Evolutionary conservation across 352 stramenopile genomes (phyloP).

Genomic region (Labyrinthula sp.): DNA sequence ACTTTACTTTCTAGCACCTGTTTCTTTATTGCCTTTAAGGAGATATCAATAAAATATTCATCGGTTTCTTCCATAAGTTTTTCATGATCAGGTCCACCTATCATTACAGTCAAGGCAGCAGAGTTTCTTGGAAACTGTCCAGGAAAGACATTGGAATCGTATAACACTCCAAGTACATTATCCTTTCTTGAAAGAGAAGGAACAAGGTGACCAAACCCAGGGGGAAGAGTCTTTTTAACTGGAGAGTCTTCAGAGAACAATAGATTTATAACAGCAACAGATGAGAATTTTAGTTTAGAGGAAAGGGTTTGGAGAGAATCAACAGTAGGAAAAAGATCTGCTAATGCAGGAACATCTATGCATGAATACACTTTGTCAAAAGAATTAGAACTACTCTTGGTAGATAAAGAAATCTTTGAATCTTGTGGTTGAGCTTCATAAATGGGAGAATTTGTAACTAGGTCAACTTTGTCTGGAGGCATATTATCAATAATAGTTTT

Average conservation of each 20-base stretch:
- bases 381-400: too few species aligned
- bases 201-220: conserved; percentile 61
- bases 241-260: too few species aligned
- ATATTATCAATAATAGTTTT: too few species aligned
- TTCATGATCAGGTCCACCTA: conserved; percentile 49
- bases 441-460: too few species aligned
- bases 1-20: conserved; percentile 58
- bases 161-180: conserved; percentile 52
- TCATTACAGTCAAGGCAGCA: conserved; percentile 50
- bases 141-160: conserved; percentile 61
- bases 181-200: conserved; percentile 47
- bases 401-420: too few species aligned
- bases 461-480: too few species aligned
- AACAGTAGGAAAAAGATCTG: too few species aligned
- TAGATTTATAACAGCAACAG: conserved; percentile 55
- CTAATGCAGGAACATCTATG: too few species aligned
- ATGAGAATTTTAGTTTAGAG: conserved; percentile 56
- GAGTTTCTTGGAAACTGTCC: conserved; percentile 41
- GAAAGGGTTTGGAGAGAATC: too few species aligned
- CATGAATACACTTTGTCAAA: too few species aligned
- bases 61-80: conserved; percentile 38
- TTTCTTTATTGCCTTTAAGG: conserved; percentile 44
- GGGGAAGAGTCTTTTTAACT: conserved; percentile 43
- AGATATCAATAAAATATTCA: conserved; percentile 42
- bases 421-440: too few species aligned